Evolutionary conservation across 1,284 basidiomycete genomes (phyloP).

Genomic region (Lentinus polychrous): DNA sequence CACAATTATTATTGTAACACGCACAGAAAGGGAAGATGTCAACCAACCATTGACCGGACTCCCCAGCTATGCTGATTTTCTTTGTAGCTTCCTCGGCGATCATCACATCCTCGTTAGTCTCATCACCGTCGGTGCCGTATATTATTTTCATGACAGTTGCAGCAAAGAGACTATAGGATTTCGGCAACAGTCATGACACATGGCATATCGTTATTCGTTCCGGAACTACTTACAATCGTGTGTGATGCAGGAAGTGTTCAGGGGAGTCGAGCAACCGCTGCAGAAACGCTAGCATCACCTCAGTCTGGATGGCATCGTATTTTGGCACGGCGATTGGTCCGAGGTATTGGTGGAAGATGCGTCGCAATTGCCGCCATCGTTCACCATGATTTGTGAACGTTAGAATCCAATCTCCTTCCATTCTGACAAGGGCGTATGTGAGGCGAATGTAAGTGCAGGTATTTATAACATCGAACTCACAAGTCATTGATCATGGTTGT

Average conservation of each 20-base stretch:
- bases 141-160: background rate
- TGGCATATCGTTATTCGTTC: background rate
- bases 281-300: background rate
- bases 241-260: background rate
- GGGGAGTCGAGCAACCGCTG: background rate
- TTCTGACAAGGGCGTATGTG: background rate
- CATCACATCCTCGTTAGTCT: background rate
- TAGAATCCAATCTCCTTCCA: background rate
- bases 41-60: background rate
- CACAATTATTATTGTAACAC: too few species aligned
- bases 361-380: background rate
- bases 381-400: background rate
- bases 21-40: background rate
- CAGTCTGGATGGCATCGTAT: background rate
- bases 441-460: background rate
- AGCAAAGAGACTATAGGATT: background rate
- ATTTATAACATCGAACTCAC: background rate
- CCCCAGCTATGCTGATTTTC: background rate
- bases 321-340: background rate
- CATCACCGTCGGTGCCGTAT: background rate
- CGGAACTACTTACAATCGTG: background rate
- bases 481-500: conserved; percentile 3
- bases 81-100: background rate
- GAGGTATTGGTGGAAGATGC: conserved; percentile 3
- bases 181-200: too few species aligned